Evolutionary conservation across 140 eudicot genomes (phyloP).

Genomic region (Erigeron philadelphicus): DNA sequence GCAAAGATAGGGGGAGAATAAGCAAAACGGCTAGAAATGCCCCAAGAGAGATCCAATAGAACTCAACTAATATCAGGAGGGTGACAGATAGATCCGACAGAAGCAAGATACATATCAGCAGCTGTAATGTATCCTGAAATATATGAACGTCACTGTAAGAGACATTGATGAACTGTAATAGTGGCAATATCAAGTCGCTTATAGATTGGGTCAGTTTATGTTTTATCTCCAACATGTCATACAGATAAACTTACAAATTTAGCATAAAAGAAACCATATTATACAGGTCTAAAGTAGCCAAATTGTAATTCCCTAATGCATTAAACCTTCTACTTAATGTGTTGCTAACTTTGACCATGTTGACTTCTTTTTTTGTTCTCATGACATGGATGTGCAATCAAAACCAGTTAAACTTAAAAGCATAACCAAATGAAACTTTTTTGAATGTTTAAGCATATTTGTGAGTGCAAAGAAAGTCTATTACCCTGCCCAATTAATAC

Average conservation of each 20-base stretch:
- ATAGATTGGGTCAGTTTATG: background rate
- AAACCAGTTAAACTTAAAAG: too few relatives aligned
- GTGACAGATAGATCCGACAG: slow-evolving; percentile 71
- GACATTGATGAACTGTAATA: slow-evolving; percentile 16
- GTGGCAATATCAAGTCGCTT: background rate
- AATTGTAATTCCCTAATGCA: background rate
- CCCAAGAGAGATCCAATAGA: slow-evolving; percentile 81
- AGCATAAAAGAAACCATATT: background rate
- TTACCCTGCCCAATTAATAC: too few relatives aligned
- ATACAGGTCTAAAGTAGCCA: background rate
- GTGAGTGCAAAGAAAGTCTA: too few relatives aligned
- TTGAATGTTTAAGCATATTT: too few relatives aligned
- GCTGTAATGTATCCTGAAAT: slow-evolving; percentile 80
- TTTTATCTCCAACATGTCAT: background rate
- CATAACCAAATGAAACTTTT: too few relatives aligned
- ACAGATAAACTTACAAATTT: background rate
- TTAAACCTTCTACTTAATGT: slow-evolving; percentile 5
- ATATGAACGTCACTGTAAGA: background rate
- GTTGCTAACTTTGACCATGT: too few relatives aligned
- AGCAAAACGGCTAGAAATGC: slow-evolving; percentile 83
- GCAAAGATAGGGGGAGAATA: slow-evolving; percentile 78
- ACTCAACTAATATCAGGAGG: slow-evolving; percentile 67
- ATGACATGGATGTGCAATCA: too few relatives aligned
- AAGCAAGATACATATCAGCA: slow-evolving; percentile 68
- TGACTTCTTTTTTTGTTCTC: too few relatives aligned